phyloP scores from a whole-genome alignment of 306 rosid species.

The Clitoria ternatea region DNA sequence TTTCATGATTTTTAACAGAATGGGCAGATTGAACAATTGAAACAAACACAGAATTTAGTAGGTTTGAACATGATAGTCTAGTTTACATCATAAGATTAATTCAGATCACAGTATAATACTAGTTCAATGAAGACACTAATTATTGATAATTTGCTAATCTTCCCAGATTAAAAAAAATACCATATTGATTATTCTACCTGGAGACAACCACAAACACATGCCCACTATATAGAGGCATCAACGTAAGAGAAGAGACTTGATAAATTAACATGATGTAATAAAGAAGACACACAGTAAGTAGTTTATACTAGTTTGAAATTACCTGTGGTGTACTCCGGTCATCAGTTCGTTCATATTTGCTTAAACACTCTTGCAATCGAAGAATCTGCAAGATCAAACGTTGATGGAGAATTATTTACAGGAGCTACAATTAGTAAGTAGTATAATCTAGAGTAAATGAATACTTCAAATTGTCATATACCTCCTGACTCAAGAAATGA shows the following conservation, averaged over 20 bases:
- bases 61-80: neutral
- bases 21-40: too few species aligned
- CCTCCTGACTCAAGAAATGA: slow-evolving; percentile 99
- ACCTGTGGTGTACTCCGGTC: slow-evolving; percentile 98
- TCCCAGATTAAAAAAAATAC: neutral
- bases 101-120: neutral
- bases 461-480: slow-evolving; percentile 31
- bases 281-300: slow-evolving; percentile 2
- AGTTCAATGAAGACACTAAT: neutral
- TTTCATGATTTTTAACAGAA: too few species aligned
- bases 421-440: neutral
- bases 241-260: neutral
- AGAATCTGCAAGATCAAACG: slow-evolving; percentile 63
- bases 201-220: neutral
- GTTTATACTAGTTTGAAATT: slow-evolving; percentile 8
- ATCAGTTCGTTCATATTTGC: slow-evolving; percentile 79
- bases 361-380: slow-evolving; percentile 83
- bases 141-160: neutral
- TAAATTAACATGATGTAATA: neutral
- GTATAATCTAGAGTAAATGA: slow-evolving; percentile 15
- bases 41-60: too few species aligned
- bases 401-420: slow-evolving; percentile 16
- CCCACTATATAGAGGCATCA: neutral
- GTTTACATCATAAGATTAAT: neutral
- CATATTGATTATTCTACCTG: neutral